Percentiles rank a stretch among this genome's conserved stretches.
Conservation (phyloP, 805 yeast genomes). For the Dipodascus albidus region DNA sequence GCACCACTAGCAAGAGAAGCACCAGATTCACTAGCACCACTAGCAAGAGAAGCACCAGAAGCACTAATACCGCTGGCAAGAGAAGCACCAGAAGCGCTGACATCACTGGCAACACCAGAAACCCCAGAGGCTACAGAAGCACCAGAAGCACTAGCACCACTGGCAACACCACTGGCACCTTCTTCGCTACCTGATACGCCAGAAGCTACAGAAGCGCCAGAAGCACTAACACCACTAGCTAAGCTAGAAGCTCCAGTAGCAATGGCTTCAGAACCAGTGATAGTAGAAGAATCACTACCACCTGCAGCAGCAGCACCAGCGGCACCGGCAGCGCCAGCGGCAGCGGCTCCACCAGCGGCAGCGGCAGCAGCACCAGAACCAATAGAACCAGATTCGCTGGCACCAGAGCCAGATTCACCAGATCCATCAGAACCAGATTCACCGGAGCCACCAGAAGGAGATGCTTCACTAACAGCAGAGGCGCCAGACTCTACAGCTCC, state of each 20-base stretch:
- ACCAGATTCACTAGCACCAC: background rate
- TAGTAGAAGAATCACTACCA: slow-evolving; percentile 1
- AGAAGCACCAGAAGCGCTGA: background rate
- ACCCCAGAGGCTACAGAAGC: slow-evolving; percentile 3
- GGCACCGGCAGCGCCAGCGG: slow-evolving; percentile 6
- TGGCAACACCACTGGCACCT: background rate
- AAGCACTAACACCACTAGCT: background rate
- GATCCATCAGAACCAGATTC: slow-evolving; percentile 2
- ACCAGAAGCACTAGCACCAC: background rate
- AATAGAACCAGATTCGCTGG: slow-evolving; percentile 5
- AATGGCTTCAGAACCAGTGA: slow-evolving; percentile 4
- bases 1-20: background rate
- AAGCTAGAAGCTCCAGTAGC: slow-evolving; percentile 4
- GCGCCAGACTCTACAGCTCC: slow-evolving; percentile 4
- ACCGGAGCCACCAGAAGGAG: background rate
- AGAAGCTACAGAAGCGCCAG: background rate
- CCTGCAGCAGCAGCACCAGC: slow-evolving; percentile 5
- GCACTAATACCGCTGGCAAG: slow-evolving; percentile 3
- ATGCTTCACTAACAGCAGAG: background rate
- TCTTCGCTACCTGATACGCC: background rate
- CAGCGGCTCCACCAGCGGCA: slow-evolving; percentile 7
- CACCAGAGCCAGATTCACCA: slow-evolving; percentile 1
- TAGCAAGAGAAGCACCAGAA: background rate
- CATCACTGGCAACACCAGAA: background rate
- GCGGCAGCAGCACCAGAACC: slow-evolving; percentile 8